Base-by-base conservation (phyloP, 176 grass and related monocot species). In the Elaeis guineensis region DNA sequence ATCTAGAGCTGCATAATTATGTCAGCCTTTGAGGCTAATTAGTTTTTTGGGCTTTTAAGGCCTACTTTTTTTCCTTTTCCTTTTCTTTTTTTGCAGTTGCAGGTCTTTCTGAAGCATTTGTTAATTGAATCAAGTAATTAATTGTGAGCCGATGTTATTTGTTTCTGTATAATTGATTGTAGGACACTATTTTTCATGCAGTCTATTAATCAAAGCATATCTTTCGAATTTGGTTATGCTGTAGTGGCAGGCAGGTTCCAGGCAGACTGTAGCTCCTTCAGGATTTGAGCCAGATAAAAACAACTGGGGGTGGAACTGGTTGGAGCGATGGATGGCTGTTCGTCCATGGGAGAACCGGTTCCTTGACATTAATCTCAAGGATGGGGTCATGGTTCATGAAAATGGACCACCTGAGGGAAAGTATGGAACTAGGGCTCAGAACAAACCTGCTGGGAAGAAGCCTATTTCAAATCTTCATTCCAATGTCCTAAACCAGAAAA, bases 391-490 rank as follows among this genome's bases (percentile, higher is more conserved):
- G 20, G 26, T 74, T 51, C 52, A 72, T 59, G 83, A 79, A 64
- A 62, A 58, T 15, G 78, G 61, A 11, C 58, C 65, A 25, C 59
- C 57, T 55, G 80, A 83, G 17, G 72, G 57, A 78, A 76, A 39
- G 11, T 8, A 35, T 71, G 48, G 51, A 78, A 49, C 21, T 21
- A 91, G 88, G 17, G 80, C 76, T 19, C 76, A 51, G 14, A 15
- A 48, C 53, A 77, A 67, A 52, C 67, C 63, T 75, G 49, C 69
- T 57, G 76, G 72, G 62, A 89, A 75, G 76, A 97, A 72, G 61
- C 62, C 74, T 12, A 57, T 53, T 68, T 85, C 80, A 66, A 77
- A 54, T 29, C 62, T 66, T 70, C 75, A 85, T 32, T 66, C 75
- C 28, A 85, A 79, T 54, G 23, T 8, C 5, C 11, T 70, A 77